Conservation (phyloP, 2,329 filamentous ascomycete species). For the Ascocoryne sarcoides region DNA sequence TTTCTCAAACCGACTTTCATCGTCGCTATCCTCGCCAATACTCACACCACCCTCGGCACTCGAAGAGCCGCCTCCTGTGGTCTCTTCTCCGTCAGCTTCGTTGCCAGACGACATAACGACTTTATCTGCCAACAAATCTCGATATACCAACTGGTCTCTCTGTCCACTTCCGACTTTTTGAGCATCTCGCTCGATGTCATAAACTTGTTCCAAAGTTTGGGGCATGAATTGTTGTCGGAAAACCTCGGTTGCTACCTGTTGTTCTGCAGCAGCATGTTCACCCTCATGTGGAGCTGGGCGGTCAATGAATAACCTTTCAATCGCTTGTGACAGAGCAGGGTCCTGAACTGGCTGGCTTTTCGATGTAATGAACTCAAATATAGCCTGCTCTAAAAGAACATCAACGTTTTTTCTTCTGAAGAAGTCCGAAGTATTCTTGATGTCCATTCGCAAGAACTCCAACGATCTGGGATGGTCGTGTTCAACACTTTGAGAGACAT, state of each 20-base stretch:
- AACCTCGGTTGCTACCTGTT: conserved; percentile 79
- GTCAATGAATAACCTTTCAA: conserved; percentile 60
- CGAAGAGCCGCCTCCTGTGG: conserved; percentile 33
- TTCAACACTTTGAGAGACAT: conserved; percentile 95
- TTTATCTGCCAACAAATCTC: conserved; percentile 69
- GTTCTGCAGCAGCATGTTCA: conserved; percentile 44
- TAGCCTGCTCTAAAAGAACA: conserved; percentile 65
- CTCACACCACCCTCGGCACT: background rate
- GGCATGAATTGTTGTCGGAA: conserved; percentile 96
- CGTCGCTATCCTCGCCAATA: conserved; percentile 35
- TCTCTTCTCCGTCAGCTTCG: conserved; percentile 33
- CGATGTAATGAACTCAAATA: conserved; percentile 75
- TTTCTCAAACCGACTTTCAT: conserved; percentile 52
- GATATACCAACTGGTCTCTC: conserved; percentile 73
- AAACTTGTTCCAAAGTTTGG: conserved; percentile 90
- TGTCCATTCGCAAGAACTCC: conserved; percentile 95
- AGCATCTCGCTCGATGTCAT: conserved; percentile 87
- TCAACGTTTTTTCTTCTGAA: conserved; percentile 82
- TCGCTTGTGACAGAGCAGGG: conserved; percentile 47
- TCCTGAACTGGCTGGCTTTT: conserved; percentile 51
- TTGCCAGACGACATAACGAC: conserved; percentile 35
- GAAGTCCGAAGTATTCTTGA: conserved; percentile 93
- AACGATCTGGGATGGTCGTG: conserved; percentile 88
- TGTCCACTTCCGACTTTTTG: conserved; percentile 66
- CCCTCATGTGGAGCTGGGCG: conserved; percentile 45